Conservation (phyloP, 129 eudicot species). For the Helianthus annuus region HanXRQr2.0-SUNRISE NC_035435.2:106957372-106957871, state of each 20-base stretch:
- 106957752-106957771: neutral
- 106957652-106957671: slow-evolving; percentile 18
- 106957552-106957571: slow-evolving; percentile 24
- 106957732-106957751: slow-evolving; percentile 11
- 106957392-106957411: slow-evolving; percentile 13
- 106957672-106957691: slow-evolving; percentile 16
- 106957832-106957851: slow-evolving; percentile 29
- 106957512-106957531: neutral
- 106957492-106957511: neutral
- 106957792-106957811: slow-evolving; percentile 29
- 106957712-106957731: slow-evolving; percentile 22
- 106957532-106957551: slow-evolving; percentile 24
- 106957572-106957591: slow-evolving; percentile 15
- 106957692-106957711: neutral
- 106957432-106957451: slow-evolving; percentile 20
- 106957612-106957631: slow-evolving; percentile 5
- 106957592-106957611: slow-evolving; percentile 19
- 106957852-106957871: slow-evolving; percentile 21
- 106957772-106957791: slow-evolving; percentile 25
- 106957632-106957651: slow-evolving; percentile 17
- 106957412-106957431: neutral
- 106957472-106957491: neutral
- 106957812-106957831: slow-evolving; percentile 14
- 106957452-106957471: neutral
- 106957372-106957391: neutral